Evolutionary conservation across 805 yeast genomes (phyloP), one percentile per base, ranked within the genome.

Genomic region (Debaryomyces castellii): DNA sequence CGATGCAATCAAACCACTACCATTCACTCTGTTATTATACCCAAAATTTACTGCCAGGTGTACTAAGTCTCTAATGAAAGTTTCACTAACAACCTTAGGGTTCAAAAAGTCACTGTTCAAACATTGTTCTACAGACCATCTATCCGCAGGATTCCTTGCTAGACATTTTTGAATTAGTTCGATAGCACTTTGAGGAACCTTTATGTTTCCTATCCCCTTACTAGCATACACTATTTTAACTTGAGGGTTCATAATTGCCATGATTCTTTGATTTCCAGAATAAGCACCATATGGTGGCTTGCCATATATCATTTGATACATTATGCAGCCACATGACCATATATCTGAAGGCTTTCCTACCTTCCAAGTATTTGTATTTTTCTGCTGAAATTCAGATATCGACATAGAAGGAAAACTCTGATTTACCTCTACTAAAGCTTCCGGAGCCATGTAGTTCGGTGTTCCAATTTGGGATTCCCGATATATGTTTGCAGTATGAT

Each of bases 381-480:
- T 59, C 18, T 48, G 49, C 8, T 43, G 41, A 6, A 18, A 18
- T n/a, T 46, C 45, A 5, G 53, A 28, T 10, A 45, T 28, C 3
- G 57, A 54, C 17, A 59, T 35, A 1, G 63, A 67, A 45, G 58
- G 62, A 33, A 60, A 57, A 5, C 60, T 47, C 25, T 66, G 71
- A 42, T 63, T 72, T 5, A 68, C 80, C 63, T 86, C 95, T 38
- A 85, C 75, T 48, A 92, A 68, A 0, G 97, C 88, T 64, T 92
- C 99, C 0, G 99, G 99, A 0, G 99, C 97, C 98, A 92, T 94
- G 63, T 92, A 94, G 62, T 87, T 89, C 1, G 97, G 96, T 0
- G 99, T 92, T 4, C 99, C 99, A 43, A 90, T 85, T 61, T 89
- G 97, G 5, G 89, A 80, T 48, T 89, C 96, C 47, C 97, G 76